phyloP scores from a whole-genome alignment of 2,329 filamentous ascomycete genomes.

The Cladophialophora psammophila region DNA sequence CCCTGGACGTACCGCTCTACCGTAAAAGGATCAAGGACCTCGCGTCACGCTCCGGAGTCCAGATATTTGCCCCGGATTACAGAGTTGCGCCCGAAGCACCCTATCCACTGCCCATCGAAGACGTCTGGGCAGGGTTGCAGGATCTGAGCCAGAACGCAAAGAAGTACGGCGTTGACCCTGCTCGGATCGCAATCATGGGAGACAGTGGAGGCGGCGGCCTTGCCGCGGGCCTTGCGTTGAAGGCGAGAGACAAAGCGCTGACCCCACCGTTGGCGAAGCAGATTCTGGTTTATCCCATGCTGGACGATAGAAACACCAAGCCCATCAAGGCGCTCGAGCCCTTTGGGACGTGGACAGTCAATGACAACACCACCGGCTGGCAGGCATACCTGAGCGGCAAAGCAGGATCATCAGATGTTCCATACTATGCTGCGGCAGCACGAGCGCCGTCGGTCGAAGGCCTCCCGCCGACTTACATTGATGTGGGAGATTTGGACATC shows the following conservation, averaged over 20 bases:
- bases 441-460: slow-evolving; percentile 48
- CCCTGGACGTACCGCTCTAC: slow-evolving; percentile 35
- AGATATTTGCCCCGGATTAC: slow-evolving; percentile 43
- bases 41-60: slow-evolving; percentile 37
- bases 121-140: slow-evolving; percentile 44
- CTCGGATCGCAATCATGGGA: slow-evolving; percentile 52
- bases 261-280: slow-evolving; percentile 49
- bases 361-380: slow-evolving; percentile 54
- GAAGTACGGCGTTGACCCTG: slow-evolving; percentile 52
- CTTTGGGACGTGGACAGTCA: slow-evolving; percentile 48
- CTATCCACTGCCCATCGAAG: slow-evolving; percentile 40
- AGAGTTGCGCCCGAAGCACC: slow-evolving; percentile 42
- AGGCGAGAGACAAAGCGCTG: slow-evolving; percentile 47
- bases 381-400: slow-evolving; percentile 45
- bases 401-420: slow-evolving; percentile 33
- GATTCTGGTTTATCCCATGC: slow-evolving; percentile 57
- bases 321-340: slow-evolving; percentile 46
- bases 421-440: slow-evolving; percentile 49
- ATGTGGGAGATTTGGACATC: slow-evolving; percentile 54
- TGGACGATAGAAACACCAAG: slow-evolving; percentile 53
- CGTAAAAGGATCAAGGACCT: slow-evolving; percentile 25
- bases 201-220: slow-evolving; percentile 55
- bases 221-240: slow-evolving; percentile 49
- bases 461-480: slow-evolving; percentile 55
- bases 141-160: slow-evolving; percentile 50